A percentile compares a stretch with the other conserved stretches of the same genome.
phyloP scores from a whole-genome alignment of 1,284 basidiomycete species.

The Bondarzewia mesenterica region DNA sequence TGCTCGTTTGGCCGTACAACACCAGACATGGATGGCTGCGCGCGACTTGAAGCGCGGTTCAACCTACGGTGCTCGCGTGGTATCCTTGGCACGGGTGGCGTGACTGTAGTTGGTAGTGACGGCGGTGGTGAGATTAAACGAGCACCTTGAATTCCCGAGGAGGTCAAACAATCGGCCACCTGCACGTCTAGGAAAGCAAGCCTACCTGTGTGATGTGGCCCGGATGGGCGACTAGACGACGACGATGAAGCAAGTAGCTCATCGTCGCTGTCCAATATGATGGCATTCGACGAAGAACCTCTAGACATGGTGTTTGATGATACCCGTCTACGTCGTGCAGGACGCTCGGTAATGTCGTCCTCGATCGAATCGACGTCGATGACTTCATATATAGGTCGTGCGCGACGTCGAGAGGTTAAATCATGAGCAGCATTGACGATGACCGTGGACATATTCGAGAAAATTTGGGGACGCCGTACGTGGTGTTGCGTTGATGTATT shows the following conservation, averaged over 20 bases:
- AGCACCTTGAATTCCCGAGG: conserved; percentile 9
- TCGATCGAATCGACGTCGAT: conserved; percentile 33
- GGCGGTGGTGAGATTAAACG: conserved; percentile 37
- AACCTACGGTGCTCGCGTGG: conserved; percentile 13
- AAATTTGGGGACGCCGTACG: not conserved
- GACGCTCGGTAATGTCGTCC: conserved; percentile 10
- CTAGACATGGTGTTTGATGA: not conserved
- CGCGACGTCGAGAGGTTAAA: conserved; percentile 2
- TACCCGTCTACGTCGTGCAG: conserved; percentile 7
- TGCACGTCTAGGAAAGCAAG: not conserved
- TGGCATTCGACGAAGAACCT: conserved; percentile 15
- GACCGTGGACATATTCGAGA: not conserved
- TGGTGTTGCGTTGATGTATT: conserved; percentile 1
- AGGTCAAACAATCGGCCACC: too few species aligned
- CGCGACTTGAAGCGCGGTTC: conserved; percentile 10
- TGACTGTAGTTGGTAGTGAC: conserved; percentile 18
- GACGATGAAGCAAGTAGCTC: conserved; percentile 13
- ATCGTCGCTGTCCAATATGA: conserved; percentile 37
- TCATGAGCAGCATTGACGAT: not conserved
- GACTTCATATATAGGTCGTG: conserved; percentile 19
- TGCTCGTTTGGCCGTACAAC: conserved; percentile 31
- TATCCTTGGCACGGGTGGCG: conserved; percentile 35
- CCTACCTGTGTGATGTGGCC: conserved; percentile 16
- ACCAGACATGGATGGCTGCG: conserved; percentile 19
- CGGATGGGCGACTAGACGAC: not conserved